Base-by-base conservation (phyloP, 805 yeast species). In the Zygosaccharomyces kombuchaensis region DNA sequence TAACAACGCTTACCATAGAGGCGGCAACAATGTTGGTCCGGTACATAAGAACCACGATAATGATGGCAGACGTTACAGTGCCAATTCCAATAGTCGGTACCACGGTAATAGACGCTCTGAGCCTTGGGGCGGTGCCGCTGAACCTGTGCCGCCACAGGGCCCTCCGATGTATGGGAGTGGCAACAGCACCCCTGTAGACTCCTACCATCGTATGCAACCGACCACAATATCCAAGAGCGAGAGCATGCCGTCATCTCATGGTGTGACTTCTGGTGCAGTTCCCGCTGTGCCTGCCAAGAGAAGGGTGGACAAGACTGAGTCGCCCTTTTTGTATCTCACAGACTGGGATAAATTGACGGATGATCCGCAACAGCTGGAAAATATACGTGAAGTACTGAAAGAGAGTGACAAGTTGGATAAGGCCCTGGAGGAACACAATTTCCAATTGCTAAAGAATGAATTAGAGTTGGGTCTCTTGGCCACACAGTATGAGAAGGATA, bases 401-500 rank as follows among this genome's bases (percentile, higher is more conserved):
- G 61, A 55, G 25, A 55, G 55, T 34, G 59, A 53, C 10, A 41
- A 35, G 3, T 46, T 63, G 19, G 67, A 66, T 31, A 41, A 45
- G 6, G 50, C 53, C 17, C 36, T 66, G 13, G 52, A 56, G 31
- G 58, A 56, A 3, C 48, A 53, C 19, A 52, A 59, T 13, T 31
- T 57, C 7, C 53, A 49, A 37, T 40, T 53, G 10, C 38, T 58
- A 8, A 51, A 53, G 31, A 51, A 52, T 6, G 64, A 60, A 31
- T 47, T 57, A 21, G 70, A 66, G 30, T 49, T 58, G 21, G 62
- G 57, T 3, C 44, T 56, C 2, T 29, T 66, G 34, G 58, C 59
- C 23, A 59, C 59, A 1, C 63, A 59, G 31, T 54, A 57, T 9
- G 60, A 55, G 13, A 62, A 61, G 43, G 69, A 67, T 41, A 52